Evolutionary conservation across 768 basidiomycete species (phyloP).

Genomic region (Trametes cubensis): DNA sequence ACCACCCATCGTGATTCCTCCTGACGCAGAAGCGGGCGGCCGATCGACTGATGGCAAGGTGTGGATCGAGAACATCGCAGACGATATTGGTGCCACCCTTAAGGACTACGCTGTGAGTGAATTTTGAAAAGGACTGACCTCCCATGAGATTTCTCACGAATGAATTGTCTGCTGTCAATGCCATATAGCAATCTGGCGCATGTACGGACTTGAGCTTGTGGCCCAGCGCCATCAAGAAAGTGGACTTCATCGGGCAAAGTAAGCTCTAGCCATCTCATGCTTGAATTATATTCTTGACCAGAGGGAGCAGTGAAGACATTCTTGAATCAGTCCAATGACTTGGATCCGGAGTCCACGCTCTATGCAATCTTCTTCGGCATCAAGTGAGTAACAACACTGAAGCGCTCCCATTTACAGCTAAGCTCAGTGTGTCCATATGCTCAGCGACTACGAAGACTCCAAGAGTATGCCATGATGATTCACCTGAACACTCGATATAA

Average conservation of each 20-base stretch:
- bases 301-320: conserved; percentile 43
- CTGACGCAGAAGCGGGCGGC: conserved; percentile 50
- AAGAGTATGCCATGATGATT: conserved; percentile 39
- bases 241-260: conserved; percentile 55
- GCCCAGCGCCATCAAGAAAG: conserved; percentile 51
- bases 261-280: conserved; percentile 13
- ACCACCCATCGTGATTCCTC: conserved; percentile 44
- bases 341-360: conserved; percentile 51
- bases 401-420: not conserved
- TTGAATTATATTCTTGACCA: not conserved
- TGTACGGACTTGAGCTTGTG: conserved; percentile 51
- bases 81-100: conserved; percentile 35
- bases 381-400: conserved; percentile 42
- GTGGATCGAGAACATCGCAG: conserved; percentile 53
- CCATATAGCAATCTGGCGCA: conserved; percentile 44
- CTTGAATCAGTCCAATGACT: conserved; percentile 44
- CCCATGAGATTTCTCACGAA: no score
- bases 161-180: no score
- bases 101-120: conserved; percentile 52
- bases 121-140: no score
- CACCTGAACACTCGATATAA: no score
- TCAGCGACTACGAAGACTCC: conserved; percentile 49
- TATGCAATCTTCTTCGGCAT: conserved; percentile 59
- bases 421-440: no score
- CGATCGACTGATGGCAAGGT: no score